Base-by-base conservation (phyloP, 2,329 filamentous ascomycete species). In the Nothopassalora personata region DNA sequence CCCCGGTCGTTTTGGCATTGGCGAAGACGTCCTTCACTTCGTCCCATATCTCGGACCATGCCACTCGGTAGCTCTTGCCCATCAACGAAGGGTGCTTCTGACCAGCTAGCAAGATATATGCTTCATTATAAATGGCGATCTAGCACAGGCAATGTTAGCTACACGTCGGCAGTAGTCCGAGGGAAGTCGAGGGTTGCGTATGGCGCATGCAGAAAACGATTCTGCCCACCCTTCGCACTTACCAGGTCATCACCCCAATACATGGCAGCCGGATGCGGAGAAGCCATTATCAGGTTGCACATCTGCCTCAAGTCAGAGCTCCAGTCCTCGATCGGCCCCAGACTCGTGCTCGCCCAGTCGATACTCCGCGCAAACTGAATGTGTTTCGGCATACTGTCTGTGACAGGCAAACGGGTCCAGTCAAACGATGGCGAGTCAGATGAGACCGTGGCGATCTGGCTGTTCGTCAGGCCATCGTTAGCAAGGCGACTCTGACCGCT, bases 271-370 rank as follows among this genome's bases (percentile, higher is more conserved):
- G 74, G 74, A 68, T 91, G 85, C 10, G 88, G 88, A 59, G 84
- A 88, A 13, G 83, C 87, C 88, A 94, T 91, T 66, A 95, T 85
- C 47, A 93, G 75, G 71, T 92, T 93, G 53, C 88, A 87, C 86
- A 92, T 90, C 62, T 85, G 83, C 56, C 90, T 82, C 52, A 94
- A 75, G 66, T 91, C 88, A 31, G 83, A 76, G 1, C 82, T 77
- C 89, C 90, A 95, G 51, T 79, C 76, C 62, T 89, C 86, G 19
- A 94, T 90, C 0, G 89, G 87, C 0, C 90, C 90, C 1, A 94
- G 77, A 4, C 86, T 77, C 1, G 90, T 94, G 0, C 81, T 77
- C 1, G 82, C 82, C 90, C 90, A 95, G 70, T 92, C 86, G 36
- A 87, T 73, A 43, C 83, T 85, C 39, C 88, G 83, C 18, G 87